Base-by-base conservation (phyloP, 1,139 yeast genomes). In the Hansenula lynferdii region DNA sequence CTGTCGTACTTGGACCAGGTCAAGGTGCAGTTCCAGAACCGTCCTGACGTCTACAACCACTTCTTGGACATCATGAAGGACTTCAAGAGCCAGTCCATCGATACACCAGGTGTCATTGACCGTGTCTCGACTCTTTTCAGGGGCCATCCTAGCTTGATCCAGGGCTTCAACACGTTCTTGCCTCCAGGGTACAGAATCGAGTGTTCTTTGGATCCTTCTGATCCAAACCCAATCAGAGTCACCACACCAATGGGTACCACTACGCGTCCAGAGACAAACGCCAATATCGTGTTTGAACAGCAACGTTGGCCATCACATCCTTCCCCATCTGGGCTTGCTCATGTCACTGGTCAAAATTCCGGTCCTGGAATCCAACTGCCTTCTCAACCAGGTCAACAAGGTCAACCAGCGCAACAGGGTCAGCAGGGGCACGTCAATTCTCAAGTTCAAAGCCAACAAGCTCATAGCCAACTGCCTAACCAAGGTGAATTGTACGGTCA, bases 21-120 rank as follows among this genome's bases (percentile, higher is more conserved):
- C 44, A 94, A 94, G 60, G 77, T 84, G 40, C 97, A 90, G 61
- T 92, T 92, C 62, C 85, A 77, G 61, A 77, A 80, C 50, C 95
- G 92, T 63, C 95, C 97, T 1, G 97, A 90, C 57, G 96, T 94
- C 37, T 92, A 94, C 69, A 94, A 92, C 60, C 90, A 86, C 60
- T 92, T 92, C 57, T 73, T 92, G 56, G 99, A 94, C 60, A 92
- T 92, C 47, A 92, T 92, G 99, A 92, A 92, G 64, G 98, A 94
- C 58, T 94, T 94, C 69, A 92, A 94, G 67, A 84, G 95, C 36
- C 97, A 90, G 65, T 77, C 79, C 69, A 90, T 92, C 55, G 97
- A 94, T 61, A 92, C 99, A 2, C 98, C 98, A 0, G 99, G 97
- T 17, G 99, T 92, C 27, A 92, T 92, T 58, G 96, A 89, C 57